These are phyloP conservation scores for Breviolum minutum DNA, from an alignment of 73 alveolate species.

Conservation along the genomic window DNA sequence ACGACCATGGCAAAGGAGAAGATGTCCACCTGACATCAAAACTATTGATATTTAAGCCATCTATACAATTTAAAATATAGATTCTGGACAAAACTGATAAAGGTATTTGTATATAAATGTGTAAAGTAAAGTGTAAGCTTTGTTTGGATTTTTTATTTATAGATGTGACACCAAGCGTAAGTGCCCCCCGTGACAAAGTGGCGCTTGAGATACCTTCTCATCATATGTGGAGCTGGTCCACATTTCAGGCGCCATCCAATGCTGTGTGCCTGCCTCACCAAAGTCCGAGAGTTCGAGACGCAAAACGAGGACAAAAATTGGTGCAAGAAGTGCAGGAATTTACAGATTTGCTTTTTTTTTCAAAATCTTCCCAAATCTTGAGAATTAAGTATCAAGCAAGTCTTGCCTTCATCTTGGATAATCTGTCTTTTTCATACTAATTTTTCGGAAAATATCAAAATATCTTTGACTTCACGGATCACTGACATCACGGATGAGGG, in stretches of 20 bases:
- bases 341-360: too few species aligned
- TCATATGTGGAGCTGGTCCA: constrained; percentile 90
- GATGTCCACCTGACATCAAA: constrained; percentile 51
- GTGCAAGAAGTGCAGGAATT: too few species aligned
- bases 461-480: background rate
- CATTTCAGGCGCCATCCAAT: constrained; percentile 89
- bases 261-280: constrained; percentile 73
- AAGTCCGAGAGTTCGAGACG: too few species aligned
- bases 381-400: too few species aligned
- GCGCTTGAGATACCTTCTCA: constrained; percentile 22
- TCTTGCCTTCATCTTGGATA: too few species aligned
- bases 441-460: too few species aligned
- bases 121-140: background rate
- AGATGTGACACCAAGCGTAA: background rate
- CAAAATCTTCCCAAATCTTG: too few species aligned
- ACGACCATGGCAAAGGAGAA: constrained; percentile 88
- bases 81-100: background rate
- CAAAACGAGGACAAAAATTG: too few species aligned
- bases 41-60: background rate
- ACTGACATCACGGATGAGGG: background rate
- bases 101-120: too few species aligned
- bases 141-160: too few species aligned
- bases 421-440: too few species aligned
- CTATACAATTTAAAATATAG: background rate
- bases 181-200: background rate